Base-by-base conservation (phyloP, 1,284 basidiomycete species). In the Coriolopsis trogii region DNA sequence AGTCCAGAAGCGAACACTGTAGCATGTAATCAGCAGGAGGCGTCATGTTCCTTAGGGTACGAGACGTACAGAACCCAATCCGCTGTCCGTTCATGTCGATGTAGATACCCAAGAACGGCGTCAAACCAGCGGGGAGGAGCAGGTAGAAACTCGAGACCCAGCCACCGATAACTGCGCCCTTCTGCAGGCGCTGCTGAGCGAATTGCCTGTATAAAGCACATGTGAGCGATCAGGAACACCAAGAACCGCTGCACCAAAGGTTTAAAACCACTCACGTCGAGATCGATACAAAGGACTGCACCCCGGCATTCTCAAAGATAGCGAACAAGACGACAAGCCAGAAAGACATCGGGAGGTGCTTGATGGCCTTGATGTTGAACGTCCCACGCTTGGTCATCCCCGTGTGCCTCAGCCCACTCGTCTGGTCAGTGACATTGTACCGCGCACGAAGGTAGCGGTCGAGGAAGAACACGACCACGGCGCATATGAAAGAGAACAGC, bases 121-220 rank as follows among this genome's bases (percentile, higher is more conserved):
- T 76, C 55, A 76, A 58, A 48, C 71, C 71, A 7, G 72, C 70
- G 1, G 75, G 75, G 3, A 77, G 68, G 29, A 77, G 65, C 33
- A 77, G 63, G 61, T 76, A 77, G 63, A 77, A 73, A 56, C 73
- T 75, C 5, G 74, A 74, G n/a, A 76, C 75, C 75, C 75, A 77
- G 51, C 75, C 74, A 15, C 73, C 73, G 34, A 77, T 69, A 45
- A 77, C 72, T n/a, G 75, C 74, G 34, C 74, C 74, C 60, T 75
- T 74, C 62, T 74, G 66, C 41, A 77, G 61, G 4, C 75, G 66
- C 55, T 77, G 74, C 53, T 77, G 74, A 12, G 73, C 72, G 50
- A 75, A 74, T 69, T 77, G 74, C 26, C 67, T 69, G 34, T 36
- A 8, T 18, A 10, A 3, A 9, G 12, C 21, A 18, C 13, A 23